Base-by-base conservation (phyloP, 257 asterid species). In the Plantago major region DNA sequence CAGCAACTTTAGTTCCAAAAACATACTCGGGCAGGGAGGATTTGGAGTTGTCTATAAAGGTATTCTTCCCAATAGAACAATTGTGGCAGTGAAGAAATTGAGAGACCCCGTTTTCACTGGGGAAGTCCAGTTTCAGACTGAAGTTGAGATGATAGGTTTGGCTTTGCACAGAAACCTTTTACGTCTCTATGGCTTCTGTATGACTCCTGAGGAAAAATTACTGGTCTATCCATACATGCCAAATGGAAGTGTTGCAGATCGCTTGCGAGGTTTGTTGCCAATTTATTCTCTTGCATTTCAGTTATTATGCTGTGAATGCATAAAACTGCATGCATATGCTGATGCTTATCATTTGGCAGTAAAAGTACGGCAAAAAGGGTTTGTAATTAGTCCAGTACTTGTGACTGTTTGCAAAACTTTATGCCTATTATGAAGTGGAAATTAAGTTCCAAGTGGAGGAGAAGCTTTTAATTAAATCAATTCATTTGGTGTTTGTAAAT, bases 51-150 rank as follows among this genome's bases (percentile, higher is more conserved):
- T 90, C 70, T 88, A 88, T 62, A 85, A 78, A 76, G 98, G 96
- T 3, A 56, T 65, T 65, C 98, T 90, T 58, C 84, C 88, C 2
- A 88, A 90, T 65, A 76, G 56, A 74, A 82, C 90, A 10, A 57
- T 79, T 53, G 85, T 90, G 65, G 96, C 96, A 22, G 96, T 90
- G 33, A 90, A 90, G 77, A 76, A 96, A 72, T 46, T 90, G 55
- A 76, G 81, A 72, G 98, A 90, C 71, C 94, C 98, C 3, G 85
- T 72, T 75, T 71, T 88, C 77, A 88, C 96, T 0, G 96, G 95
- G 44, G 98, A 90, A 82, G 80, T 83, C 63, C 98, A 90, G 84
- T 90, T 88, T 66, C 98, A 90, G 76, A 90, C 98, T 6, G 96
- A 90, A 73, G 97, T 92, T 19, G 97, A 92, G 86, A 84, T 92